Evolutionary conservation across 176 grass and related monocot species (phyloP).

Genomic region (Paspalum notatum): DNA sequence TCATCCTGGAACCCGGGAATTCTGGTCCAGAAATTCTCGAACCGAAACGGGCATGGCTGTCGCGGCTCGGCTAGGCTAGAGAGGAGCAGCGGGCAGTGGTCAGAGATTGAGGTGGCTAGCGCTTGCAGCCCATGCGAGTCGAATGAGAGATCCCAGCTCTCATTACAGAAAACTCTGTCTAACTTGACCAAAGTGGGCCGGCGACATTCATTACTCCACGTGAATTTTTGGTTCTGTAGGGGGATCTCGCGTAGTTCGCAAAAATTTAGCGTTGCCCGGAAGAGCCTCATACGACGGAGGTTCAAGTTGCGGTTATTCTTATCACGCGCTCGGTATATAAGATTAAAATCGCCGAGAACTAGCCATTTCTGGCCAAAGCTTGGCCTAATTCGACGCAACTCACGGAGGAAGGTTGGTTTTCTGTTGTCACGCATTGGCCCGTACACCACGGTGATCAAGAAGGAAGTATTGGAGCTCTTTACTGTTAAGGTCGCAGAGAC

Average conservation of each 20-base stretch:
- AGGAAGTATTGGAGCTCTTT: rapidly evolving
- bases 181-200: too few relatives aligned
- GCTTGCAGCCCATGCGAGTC: too few relatives aligned
- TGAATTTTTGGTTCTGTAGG: neutral
- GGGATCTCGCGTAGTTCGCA: neutral
- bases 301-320: neutral
- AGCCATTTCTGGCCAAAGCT: neutral
- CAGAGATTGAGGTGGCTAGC: too few relatives aligned
- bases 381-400: rapidly evolving
- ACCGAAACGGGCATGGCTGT: neutral
- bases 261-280: rapidly evolving
- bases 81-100: neutral
- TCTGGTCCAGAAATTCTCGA: neutral
- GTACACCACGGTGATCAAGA: neutral
- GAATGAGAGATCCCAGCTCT: too few relatives aligned
- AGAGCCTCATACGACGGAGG: neutral
- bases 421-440: neutral
- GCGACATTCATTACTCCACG: neutral
- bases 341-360: neutral
- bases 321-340: neutral
- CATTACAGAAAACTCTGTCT: too few relatives aligned
- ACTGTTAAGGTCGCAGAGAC: neutral
- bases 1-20: rapidly evolving
- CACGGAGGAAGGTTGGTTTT: rapidly evolving
- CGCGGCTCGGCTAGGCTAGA: neutral